phyloP scores from a whole-genome alignment of 2,329 filamentous ascomycete species.

The Nemania diffusa region DNA sequence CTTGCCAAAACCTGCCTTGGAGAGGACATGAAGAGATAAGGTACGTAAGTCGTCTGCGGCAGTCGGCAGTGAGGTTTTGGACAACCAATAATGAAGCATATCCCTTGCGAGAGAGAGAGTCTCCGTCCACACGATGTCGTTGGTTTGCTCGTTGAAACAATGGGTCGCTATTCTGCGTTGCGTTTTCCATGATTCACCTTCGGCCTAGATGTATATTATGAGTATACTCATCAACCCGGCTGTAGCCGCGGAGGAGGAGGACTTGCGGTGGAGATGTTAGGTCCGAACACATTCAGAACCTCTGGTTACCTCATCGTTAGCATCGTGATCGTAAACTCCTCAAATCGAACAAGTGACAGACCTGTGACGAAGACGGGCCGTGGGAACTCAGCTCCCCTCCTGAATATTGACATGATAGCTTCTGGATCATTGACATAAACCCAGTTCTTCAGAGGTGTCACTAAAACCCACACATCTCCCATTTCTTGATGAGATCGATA shows the following conservation, averaged over 20 bases:
- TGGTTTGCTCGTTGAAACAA: slow-evolving; percentile 48
- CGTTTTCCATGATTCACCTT: slow-evolving; percentile 38
- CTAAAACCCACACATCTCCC: slow-evolving; percentile 37
- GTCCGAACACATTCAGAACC: slow-evolving; percentile 37
- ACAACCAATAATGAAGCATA: slow-evolving; percentile 47
- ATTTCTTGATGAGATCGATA: slow-evolving; percentile 39
- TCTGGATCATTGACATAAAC: slow-evolving; percentile 37
- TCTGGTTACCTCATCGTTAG: background rate
- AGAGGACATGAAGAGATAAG: slow-evolving; percentile 45
- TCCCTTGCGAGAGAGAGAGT: slow-evolving; percentile 38
- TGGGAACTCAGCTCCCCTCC: slow-evolving; percentile 34
- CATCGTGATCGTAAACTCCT: background rate
- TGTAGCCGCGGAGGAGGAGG: background rate
- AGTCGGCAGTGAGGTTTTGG: slow-evolving; percentile 34
- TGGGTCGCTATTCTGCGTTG: slow-evolving; percentile 43
- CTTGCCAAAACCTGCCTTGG: slow-evolving; percentile 47
- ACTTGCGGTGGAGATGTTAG: slow-evolving; percentile 37
- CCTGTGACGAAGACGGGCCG: slow-evolving; percentile 29
- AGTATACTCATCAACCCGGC: too few relatives aligned
- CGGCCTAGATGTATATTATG: too few relatives aligned
- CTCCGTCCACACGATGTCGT: slow-evolving; percentile 47
- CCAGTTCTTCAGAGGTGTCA: slow-evolving; percentile 38
- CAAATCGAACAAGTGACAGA: slow-evolving; percentile 7
- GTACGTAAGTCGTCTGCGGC: slow-evolving; percentile 45
- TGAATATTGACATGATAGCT: slow-evolving; percentile 29